phyloP scores from a whole-genome alignment of 75 land plant genomes.

The Pinus tabuliformis region DNA sequence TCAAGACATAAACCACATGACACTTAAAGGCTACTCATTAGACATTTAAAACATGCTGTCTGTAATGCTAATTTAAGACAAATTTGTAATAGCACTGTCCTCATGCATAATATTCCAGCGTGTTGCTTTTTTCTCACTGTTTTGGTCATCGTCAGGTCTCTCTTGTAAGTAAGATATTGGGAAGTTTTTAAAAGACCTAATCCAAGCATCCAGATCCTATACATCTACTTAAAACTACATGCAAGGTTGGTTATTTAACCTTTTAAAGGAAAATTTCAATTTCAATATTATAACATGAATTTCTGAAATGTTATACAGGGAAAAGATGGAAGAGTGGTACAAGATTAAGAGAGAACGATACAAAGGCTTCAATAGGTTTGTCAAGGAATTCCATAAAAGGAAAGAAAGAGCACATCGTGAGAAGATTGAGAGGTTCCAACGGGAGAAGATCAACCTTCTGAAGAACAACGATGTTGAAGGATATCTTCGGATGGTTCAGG shows the following conservation, averaged over 20 bases:
- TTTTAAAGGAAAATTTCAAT: background rate
- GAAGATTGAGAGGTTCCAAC: constrained; percentile 91
- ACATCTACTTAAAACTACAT: background rate
- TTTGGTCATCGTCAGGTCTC: background rate
- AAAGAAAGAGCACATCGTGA: constrained; percentile 86
- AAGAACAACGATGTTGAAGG: constrained; percentile 99
- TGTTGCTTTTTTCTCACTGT: no score
- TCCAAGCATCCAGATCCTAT: background rate
- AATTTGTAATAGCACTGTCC: no score
- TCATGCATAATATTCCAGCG: no score
- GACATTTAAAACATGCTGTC: no score
- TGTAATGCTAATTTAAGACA: no score
- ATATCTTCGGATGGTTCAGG: constrained; percentile 98
- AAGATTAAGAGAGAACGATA: constrained; percentile 80
- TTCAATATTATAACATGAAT: background rate
- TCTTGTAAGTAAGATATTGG: background rate
- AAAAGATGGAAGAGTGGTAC: constrained; percentile 78
- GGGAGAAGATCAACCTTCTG: constrained; percentile 92
- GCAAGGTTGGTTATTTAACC: background rate
- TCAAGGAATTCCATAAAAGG: constrained; percentile 89
- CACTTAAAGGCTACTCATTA: no score
- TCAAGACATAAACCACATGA: no score
- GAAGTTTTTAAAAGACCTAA: background rate
- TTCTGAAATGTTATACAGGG: constrained; percentile 42
- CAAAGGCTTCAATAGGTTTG: constrained; percentile 81